These are phyloP conservation scores for Rusavskia elegans DNA, from an alignment of 495 filamentous ascomycete species.

Conservation along the genomic window DNA sequence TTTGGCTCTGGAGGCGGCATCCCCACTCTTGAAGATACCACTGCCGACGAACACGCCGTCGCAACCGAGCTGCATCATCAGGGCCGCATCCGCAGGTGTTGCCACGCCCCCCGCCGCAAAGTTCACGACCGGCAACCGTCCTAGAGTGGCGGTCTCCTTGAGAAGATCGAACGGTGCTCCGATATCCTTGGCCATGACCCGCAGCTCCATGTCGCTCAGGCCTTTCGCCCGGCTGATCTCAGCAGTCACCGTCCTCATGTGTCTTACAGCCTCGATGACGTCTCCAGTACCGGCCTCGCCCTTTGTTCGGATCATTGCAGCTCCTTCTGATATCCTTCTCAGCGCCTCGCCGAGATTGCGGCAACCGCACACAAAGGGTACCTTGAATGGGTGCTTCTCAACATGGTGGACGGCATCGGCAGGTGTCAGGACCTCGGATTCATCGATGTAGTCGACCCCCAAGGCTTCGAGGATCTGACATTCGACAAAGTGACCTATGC, in stretches of 20 bases:
- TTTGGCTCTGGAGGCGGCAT: slow-evolving; percentile 71
- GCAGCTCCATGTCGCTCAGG: slow-evolving; percentile 57
- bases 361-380: slow-evolving; percentile 95
- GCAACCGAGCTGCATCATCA: slow-evolving; percentile 99
- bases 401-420: slow-evolving; percentile 87
- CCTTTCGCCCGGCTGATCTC: slow-evolving; percentile 65
- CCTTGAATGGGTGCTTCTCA: slow-evolving; percentile 66
- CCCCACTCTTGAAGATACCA: slow-evolving; percentile 92
- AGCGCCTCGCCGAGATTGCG: slow-evolving; percentile 90
- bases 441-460: slow-evolving; percentile 95
- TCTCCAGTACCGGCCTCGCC: slow-evolving; percentile 98
- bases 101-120: slow-evolving; percentile 96
- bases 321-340: slow-evolving; percentile 80
- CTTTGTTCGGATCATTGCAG: slow-evolving; percentile 98
- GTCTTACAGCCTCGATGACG: slow-evolving; percentile 88
- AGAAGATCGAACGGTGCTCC: slow-evolving; percentile 61
- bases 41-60: slow-evolving; percentile 95
- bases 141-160: slow-evolving; percentile 71
- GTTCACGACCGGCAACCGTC: slow-evolving; percentile 88
- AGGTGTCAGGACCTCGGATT: slow-evolving; percentile 91
- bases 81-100: slow-evolving; percentile 87
- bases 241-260: slow-evolving; percentile 78
- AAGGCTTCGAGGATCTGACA: slow-evolving; percentile 94
- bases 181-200: slow-evolving; percentile 66
- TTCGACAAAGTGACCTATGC: slow-evolving; percentile 96